phyloP scores from a whole-genome alignment of 1,284 basidiomycete genomes.

The Coriolopsis trogii region DNA sequence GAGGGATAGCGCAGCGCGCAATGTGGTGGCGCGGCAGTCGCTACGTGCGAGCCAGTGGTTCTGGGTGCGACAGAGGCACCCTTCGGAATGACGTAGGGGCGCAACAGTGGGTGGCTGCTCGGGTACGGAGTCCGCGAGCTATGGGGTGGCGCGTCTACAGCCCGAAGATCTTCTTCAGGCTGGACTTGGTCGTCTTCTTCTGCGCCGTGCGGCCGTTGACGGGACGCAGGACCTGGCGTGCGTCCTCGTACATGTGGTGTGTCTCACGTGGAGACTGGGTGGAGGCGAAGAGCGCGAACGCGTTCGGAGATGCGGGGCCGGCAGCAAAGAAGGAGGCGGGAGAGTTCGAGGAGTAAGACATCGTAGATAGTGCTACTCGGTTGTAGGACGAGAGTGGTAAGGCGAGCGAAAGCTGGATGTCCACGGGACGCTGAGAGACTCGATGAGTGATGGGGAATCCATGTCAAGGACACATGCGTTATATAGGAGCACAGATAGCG shows the following conservation, averaged over 20 bases:
- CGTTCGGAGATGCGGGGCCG: conserved; percentile 23
- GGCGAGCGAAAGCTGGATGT: neutral
- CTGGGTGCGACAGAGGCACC: too few relatives aligned
- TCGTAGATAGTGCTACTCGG: conserved; percentile 6
- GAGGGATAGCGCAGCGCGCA: too few relatives aligned
- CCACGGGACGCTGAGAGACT: conserved; percentile 1
- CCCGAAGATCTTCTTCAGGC: conserved; percentile 28
- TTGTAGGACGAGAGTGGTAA: neutral
- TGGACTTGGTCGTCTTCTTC: conserved; percentile 21
- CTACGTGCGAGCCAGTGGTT: too few relatives aligned
- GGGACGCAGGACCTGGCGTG: conserved; percentile 22
- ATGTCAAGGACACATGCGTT: neutral
- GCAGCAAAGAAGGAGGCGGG: conserved; percentile 20
- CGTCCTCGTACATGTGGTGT: conserved; percentile 30
- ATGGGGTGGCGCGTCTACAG: conserved; percentile 13
- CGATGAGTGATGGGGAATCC: conserved; percentile 7
- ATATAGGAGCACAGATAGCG: neutral
- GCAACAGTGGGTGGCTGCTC: too few relatives aligned
- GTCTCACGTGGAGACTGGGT: conserved; percentile 31
- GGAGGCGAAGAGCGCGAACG: too few relatives aligned
- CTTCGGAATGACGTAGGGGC: too few relatives aligned
- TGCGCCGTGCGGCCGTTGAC: conserved; percentile 8
- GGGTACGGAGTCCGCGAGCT: too few relatives aligned
- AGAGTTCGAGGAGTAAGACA: conserved; percentile 19
- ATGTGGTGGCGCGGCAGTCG: too few relatives aligned